Evolutionary conservation across 495 filamentous ascomycete genomes (phyloP), one percentile per base, ranked within the genome.

Genomic region (Hypoxylon trugodes): DNA sequence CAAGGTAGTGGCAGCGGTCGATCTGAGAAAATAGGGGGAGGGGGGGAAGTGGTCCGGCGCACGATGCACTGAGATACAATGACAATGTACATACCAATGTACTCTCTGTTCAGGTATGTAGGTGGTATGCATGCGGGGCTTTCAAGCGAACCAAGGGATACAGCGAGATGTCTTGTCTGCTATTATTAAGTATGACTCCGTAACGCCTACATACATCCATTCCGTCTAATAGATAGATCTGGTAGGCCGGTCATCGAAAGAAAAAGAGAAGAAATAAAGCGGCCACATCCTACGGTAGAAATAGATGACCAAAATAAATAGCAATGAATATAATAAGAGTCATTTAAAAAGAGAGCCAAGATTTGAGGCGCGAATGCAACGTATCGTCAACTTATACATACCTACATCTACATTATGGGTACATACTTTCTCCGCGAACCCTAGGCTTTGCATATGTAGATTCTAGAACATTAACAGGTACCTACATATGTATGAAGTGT

Each of bases 171-270:
- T 37, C 19, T 13, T 24, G 12, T 49, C 43, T 40, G 18, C 46
- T 59, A 59, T 65, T 65, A 59, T 59, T 53, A 65, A 59, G 61
- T 65, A 65, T 47, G 61, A 64, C 47, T 65, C 26, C 43, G 13
- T 42, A 7, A 5, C 25, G 13, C 10, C 3, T 6, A 7, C 8
- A 12, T 28, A 35, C 7, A 9, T 55, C 21, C 16, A 13, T 43
- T 33, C 13, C 24, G 25, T 25, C 12, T 15, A 4, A 36, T 35
- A 26, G 43, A 56, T 50, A 49, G 51, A 62, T 62, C 43, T 62
- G 35, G 50, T 15, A 56, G 43, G 37, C 25, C 37, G 37, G 22
- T 8, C 2, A 12, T 12, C 21, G 13, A 25, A 12, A 22, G 9
- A 30, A 24, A 18, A 22, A 43, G 10, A 32, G 28, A 10, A 10